Evolutionary conservation across 73 alveolate genomes (phyloP), one percentile per base, ranked within the genome.

Genomic region (Blepharisma stoltei): DNA sequence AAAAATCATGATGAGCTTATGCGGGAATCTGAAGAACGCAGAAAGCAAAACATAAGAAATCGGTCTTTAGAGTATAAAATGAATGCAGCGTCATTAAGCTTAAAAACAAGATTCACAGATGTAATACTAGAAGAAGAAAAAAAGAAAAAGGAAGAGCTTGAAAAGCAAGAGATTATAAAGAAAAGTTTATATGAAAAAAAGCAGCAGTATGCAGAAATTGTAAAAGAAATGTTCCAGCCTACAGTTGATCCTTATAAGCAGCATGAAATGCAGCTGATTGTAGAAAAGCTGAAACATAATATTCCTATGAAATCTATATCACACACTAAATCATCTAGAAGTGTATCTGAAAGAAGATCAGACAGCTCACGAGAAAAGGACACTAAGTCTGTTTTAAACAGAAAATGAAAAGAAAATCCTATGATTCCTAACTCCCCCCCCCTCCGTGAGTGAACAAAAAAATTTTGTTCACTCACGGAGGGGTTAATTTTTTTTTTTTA

Each of bases 161-260:
- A 60, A 14, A n/a, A 25, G 38, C 46, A 60, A 60, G 18, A 3
- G 38, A 20, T 60, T n/a, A 38, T 14, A 25, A 60, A 60, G 4
- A 60, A 60, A 60, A 60, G 47, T 5, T 38, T 60, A 18, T 11
- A 14, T 60, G 73, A 60, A 38, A 60, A 60, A 5, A 60, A 60
- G 23, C 14, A 60, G 23, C 73, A 60, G 23, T 60, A 60, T 60
- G 73, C 73, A 14, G 73, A 60, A 25, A n/a, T 60, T 20, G 73
- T 60, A 20, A 8, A 14, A 18, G 73, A 60, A 25, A 60, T 60
- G 73, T 60, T 14, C 5, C 73, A 60, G 45, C 73, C 73, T 8
- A 60, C 73, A 18, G 23, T 60, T 20, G 73, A 60, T 25, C 73
- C 73, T 60, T n/a, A n/a, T 9, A 60, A 60, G 45, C 73, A 60